Evolutionary conservation across 352 stramenopile species (phyloP).

Genomic region (Pythium scleroteichum): DNA sequence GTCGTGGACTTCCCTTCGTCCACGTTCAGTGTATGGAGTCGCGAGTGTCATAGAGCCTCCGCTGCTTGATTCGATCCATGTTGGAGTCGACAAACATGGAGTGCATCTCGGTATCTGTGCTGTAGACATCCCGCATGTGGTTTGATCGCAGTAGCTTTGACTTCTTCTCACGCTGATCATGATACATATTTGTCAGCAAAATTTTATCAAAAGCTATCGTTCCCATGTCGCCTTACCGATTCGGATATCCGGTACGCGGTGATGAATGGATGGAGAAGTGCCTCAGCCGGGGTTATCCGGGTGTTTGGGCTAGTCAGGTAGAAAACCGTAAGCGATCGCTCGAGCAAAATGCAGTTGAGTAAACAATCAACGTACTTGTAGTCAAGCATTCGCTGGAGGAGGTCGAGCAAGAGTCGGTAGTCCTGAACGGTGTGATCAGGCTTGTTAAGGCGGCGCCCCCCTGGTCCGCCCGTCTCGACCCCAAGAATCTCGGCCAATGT

Average conservation of each 20-base stretch:
- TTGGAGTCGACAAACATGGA: conserved; percentile 34
- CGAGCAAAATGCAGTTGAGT: too few relatives aligned
- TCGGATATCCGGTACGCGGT: conserved; percentile 41
- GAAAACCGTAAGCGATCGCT: too few relatives aligned
- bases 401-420: conserved; percentile 93
- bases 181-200: not conserved
- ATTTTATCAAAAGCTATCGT: not conserved
- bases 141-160: conserved; percentile 30
- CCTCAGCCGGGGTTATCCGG: conserved; percentile 91
- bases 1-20: not conserved
- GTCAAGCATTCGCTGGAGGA: conserved; percentile 95
- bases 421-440: conserved; percentile 79
- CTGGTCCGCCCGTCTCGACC: conserved; percentile 40
- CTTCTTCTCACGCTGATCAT: conserved; percentile 31
- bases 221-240: conserved; percentile 25
- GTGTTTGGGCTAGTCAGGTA: conserved; percentile 56
- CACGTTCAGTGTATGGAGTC: conserved; percentile 26
- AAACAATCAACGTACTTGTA: conserved; percentile 80
- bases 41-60: conserved; percentile 27
- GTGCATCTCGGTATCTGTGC: conserved; percentile 16
- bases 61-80: conserved; percentile 32
- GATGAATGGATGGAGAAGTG: conserved; percentile 94
- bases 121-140: conserved; percentile 33
- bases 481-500: conserved; percentile 64
- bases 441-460: conserved; percentile 44